Evolutionary conservation across 169 alveolate genomes (phyloP), one percentile per base, ranked within the genome.

Genomic region (Cryptosporidium meleagridis): DNA sequence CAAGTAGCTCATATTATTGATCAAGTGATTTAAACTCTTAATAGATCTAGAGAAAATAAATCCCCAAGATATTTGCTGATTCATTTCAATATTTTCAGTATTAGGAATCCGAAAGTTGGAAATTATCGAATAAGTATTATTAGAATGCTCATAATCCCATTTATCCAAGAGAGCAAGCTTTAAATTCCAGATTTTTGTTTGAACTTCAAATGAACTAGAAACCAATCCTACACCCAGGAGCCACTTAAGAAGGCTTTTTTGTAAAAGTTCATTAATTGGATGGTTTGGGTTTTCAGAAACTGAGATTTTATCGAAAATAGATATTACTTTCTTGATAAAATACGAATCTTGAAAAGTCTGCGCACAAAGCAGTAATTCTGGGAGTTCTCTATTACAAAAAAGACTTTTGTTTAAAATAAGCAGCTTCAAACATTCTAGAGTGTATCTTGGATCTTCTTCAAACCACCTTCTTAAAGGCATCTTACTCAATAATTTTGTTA

Each of bases 401-500:
- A 73, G 23, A 3, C 52, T 73, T 16, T 62, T 48, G n/a, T 62
- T 80, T 10, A 26, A n/a, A 35, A 80, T 29, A 31, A 80, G 68
- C 14, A 80, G 33, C 51, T 62, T 80, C 45, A 80, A n/a, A 44
- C 89, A 80, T 18, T 44, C 59, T 12, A 80, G 9, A 29, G 89
- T 62, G 51, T 80, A 67, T 29, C 65, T 59, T 29, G 89, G 68
- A 39, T 80, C 75, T 41, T 80, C 89, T 29, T 65, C 52, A 14
- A 80, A 44, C 89, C 89, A 80, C 45, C 75, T 59, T 80, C 62
- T 45, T 10, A 80, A 23, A 41, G 89, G 89, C 75, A 80, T 39
- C 18, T 23, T 61, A 29, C 69, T 26, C 8, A 65, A 35, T 26
- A 80, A 23, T 48, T 45, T 80, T 16, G 75, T 39, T n/a, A 41